Base-by-base conservation (phyloP, 306 rosid genomes). In the Vigna radiata region DNA sequence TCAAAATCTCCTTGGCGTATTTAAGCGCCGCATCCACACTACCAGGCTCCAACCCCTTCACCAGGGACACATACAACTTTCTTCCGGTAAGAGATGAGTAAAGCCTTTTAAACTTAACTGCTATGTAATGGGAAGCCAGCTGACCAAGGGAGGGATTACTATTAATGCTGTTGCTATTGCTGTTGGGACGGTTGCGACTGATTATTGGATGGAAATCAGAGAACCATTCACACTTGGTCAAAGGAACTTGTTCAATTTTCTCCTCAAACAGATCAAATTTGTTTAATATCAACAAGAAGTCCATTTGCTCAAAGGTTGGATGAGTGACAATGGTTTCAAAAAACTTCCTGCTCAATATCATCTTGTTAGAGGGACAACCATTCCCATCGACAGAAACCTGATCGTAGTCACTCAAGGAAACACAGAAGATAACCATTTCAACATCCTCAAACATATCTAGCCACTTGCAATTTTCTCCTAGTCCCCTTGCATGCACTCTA, bases 391-490 rank as follows among this genome's bases (percentile, higher is more conserved):
- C 76, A 80, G 88, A 85, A 84, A 85, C 73, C 83, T 81, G 97
- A 83, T 96, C 99, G 8, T 91, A 96, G 88, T 92, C 98, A 48
- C 94, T 85, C 84, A 96, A 85, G 48, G 98, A 69, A 72, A 96
- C 97, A 63, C 99, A 92, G 86, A 96, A 92, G 48, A 89, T 86
- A 76, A 91, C 93, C 86, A 92, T 89, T 75, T 96, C 97, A 75
- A 92, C 89, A 81, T 92, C 99, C 81, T 96, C 99, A 83, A 96
- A 92, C 99, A 96, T 96, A 87, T 92, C 98, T 50, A 96, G 87
- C 99, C 99, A 96, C 87, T 96, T 96, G 86, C 94, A 96, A 86
- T 92, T 92, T 87, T 96, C 99, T 66, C 96, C 99, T 0, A 75
- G 65, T 15, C 88, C 85, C 83, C 73, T 85, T 70, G 86, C 68